Base-by-base conservation (phyloP, 768 basidiomycete genomes). In the Tephrocybe sp. region DNA sequence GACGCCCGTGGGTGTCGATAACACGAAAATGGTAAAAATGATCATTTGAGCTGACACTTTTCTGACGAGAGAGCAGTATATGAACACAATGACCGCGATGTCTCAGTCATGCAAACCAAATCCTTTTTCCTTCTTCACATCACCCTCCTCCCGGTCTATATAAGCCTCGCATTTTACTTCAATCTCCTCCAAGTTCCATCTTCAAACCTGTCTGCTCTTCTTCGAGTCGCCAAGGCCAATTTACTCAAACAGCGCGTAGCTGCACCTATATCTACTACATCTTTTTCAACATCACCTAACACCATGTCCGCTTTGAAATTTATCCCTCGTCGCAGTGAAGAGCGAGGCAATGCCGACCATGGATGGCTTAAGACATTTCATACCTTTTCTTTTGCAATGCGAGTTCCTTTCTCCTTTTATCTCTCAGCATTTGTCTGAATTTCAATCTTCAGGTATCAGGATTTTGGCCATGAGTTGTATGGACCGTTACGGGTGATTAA, bases 401-500 rank as follows among this genome's bases (percentile, higher is more conserved):
- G 62, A 40, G 80, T 73, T 62, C 47, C 31, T n/a, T 38, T 38
- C 35, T 17, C 39, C 13, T 5, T 40, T 26, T 38, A 5, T 34
- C n/a, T 34, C 17, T 16, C n/a, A 20, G 1, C 33, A 11, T 17
- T 12, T 19, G 22, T 35, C 33, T 35, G n/a, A 22, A 45, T 2
- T n/a, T 34, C 13, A 1, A 16, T 22, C 14, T 10, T 45, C 30
- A 83, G 78, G 59, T 95, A 92, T 64, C 74, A 80, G 34, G 83
- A 86, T 39, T 57, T 63, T 5, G 44, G 70, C 1, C 44, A 83
- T 55, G 72, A 81, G 38, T 67, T 72, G 0, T 95, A 82, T 57
- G 90, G 93, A 1, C 59, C 80, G n/a, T 78, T 98, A 1, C 81
- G 93, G 7, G 89, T 97, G 23, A 85, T 97, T 67, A 97, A 96